Percentiles rank a stretch among this genome's conserved stretches.
These are phyloP conservation scores for Leccinum griseonigrum DNA, from an alignment of 1,284 basidiomycete genomes.

Conservation along the genomic window DNA sequence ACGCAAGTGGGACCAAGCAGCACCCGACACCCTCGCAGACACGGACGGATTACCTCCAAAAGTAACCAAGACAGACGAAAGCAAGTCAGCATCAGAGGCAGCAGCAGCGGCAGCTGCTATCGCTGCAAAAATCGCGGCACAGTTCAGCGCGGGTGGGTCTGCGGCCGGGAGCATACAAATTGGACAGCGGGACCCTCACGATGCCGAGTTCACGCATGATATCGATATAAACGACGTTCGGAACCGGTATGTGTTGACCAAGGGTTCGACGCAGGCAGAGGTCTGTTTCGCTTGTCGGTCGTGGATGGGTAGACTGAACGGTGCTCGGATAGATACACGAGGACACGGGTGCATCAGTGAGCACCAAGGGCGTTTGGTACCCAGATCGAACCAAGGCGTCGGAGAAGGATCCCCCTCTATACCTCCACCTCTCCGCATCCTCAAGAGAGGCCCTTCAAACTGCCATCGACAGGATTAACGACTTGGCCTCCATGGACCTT, in stretches of 20 bases:
- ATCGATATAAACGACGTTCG: slow-evolving; percentile 98
- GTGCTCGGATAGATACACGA: slow-evolving; percentile 69
- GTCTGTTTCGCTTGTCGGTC: slow-evolving; percentile 45
- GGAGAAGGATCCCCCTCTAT: slow-evolving; percentile 91
- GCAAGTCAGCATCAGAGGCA: slow-evolving; percentile 67
- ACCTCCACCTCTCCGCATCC: slow-evolving; percentile 89
- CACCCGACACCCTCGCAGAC: slow-evolving; percentile 36
- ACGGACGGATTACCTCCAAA: slow-evolving; percentile 41
- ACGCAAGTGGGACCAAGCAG: slow-evolving; percentile 72
- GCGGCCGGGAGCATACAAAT: slow-evolving; percentile 41
- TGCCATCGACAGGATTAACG: slow-evolving; percentile 83
- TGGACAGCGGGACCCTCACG: slow-evolving; percentile 64
- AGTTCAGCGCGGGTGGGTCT: slow-evolving; percentile 55
- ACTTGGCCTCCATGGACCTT: slow-evolving; percentile 82
- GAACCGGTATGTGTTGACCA: slow-evolving; percentile 95
- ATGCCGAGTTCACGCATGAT: slow-evolving; percentile 85
- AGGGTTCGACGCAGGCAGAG: slow-evolving; percentile 89
- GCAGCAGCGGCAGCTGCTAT: slow-evolving; percentile 84
- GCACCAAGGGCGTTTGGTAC: slow-evolving; percentile 93
- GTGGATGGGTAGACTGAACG: slow-evolving; percentile 7
- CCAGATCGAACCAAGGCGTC: slow-evolving; percentile 88
- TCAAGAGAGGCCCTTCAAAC: slow-evolving; percentile 77
- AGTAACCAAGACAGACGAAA: slow-evolving; percentile 52
- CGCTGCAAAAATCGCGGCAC: slow-evolving; percentile 89
- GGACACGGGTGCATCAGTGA: slow-evolving; percentile 86